These are phyloP conservation scores for Histomonas meleagridis DNA, from an alignment of 208 protist species.

Conservation along the genomic window DNA sequence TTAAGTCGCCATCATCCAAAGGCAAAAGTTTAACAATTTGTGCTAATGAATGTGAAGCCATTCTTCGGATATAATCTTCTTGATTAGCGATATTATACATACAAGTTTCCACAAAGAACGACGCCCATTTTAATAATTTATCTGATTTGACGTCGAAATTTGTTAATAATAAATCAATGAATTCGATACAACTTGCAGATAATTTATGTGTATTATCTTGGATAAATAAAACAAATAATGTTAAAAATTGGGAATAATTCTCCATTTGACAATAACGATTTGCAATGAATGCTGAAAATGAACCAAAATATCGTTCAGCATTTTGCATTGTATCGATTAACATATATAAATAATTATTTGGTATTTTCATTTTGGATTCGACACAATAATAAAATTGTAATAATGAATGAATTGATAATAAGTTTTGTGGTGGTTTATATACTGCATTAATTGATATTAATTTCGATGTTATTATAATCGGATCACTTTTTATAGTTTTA, in stretches of 20 bases:
- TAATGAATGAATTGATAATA: neutral
- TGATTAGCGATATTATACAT: neutral
- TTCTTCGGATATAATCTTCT: neutral
- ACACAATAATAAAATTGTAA: neutral
- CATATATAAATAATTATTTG: neutral
- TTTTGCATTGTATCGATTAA: neutral
- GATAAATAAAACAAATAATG: neutral
- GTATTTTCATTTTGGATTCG: neutral
- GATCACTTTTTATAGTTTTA: neutral
- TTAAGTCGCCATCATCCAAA: neutral
- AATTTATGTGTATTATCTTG: neutral
- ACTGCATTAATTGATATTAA: neutral
- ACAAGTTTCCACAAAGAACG: neutral
- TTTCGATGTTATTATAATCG: neutral
- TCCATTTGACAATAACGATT: neutral
- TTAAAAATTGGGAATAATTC: neutral
- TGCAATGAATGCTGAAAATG: neutral
- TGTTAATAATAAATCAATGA: slow-evolving; percentile 5
- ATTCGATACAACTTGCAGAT: neutral
- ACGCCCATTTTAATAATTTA: neutral
- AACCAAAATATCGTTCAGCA: neutral
- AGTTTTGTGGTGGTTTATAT: neutral
- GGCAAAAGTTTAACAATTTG: neutral
- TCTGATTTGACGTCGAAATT: neutral
- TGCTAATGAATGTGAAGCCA: neutral